Evolutionary conservation across 768 basidiomycete species (phyloP).

Genomic region (Lactarius vividus): DNA sequence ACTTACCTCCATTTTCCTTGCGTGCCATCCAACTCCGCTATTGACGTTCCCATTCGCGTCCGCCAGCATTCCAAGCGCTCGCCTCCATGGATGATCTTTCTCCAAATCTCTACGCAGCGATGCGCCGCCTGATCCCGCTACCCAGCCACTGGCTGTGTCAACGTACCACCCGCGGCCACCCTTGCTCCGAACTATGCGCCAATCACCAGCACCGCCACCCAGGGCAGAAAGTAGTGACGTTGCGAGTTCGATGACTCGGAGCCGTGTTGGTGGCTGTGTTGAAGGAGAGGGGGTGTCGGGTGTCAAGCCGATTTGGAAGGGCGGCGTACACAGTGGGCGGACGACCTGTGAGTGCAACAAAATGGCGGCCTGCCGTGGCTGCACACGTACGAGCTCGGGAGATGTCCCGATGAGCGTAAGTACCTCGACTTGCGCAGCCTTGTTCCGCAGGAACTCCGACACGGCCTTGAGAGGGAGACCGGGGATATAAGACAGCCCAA

Average conservation of each 20-base stretch:
- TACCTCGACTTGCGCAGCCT: constrained; percentile 78
- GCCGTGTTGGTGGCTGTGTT: constrained; percentile 57
- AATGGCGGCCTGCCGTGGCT: constrained; percentile 67
- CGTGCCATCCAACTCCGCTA: constrained; percentile 92
- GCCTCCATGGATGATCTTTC: constrained; percentile 61
- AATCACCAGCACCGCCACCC: constrained; percentile 76
- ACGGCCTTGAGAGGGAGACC: constrained; percentile 62
- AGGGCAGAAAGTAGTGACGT: constrained; percentile 65
- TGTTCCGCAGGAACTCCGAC: constrained; percentile 61
- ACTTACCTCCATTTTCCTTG: constrained; percentile 72
- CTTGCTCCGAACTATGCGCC: constrained; percentile 89
- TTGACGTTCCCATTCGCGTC: constrained; percentile 86
- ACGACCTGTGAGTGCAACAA: constrained; percentile 76
- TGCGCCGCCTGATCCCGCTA: constrained; percentile 40
- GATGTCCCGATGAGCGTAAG: constrained; percentile 71
- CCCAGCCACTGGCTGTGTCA: constrained; percentile 84
- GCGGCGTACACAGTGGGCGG: constrained; percentile 74
- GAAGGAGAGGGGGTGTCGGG: constrained; percentile 32
- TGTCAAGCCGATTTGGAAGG: constrained; percentile 62
- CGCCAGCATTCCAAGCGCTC: constrained; percentile 68
- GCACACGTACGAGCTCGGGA: constrained; percentile 47
- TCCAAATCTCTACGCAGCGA: constrained; percentile 41
- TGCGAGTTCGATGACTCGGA: constrained; percentile 87
- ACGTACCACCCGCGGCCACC: constrained; percentile 96
- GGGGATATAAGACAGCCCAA: constrained; percentile 88